These are phyloP conservation scores for Leishmania guyanensis DNA, from an alignment of 208 protist species.

Conservation along the genomic window DNA sequence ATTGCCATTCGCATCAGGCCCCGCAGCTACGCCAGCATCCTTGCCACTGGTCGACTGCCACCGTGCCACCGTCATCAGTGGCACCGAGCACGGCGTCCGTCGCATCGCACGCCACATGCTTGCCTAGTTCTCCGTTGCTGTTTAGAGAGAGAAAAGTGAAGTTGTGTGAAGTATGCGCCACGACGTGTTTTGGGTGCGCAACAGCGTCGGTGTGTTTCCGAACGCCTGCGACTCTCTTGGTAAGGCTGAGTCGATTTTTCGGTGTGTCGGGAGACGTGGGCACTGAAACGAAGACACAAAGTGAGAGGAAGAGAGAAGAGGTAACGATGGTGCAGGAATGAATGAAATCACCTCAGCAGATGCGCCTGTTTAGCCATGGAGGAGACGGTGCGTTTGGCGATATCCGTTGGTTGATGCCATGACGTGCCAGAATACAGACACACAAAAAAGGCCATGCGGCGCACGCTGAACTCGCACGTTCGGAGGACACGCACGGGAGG, in stretches of 20 bases:
- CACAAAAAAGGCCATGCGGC: not conserved
- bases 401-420: not conserved
- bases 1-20: not conserved
- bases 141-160: not conserved
- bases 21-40: not conserved
- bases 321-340: not conserved
- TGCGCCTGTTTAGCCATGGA: not conserved
- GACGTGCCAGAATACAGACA: not conserved
- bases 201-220: not conserved
- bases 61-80: slow-evolving; percentile 6
- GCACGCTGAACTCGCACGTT: not conserved
- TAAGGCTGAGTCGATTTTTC: not conserved
- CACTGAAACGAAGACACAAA: not conserved
- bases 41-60: slow-evolving; percentile 20
- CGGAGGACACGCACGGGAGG: not conserved
- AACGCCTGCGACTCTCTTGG: not conserved
- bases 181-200: not conserved
- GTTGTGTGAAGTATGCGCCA: not conserved
- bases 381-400: not conserved
- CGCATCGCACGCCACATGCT: slow-evolving; percentile 4
- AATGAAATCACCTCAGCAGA: not conserved
- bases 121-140: not conserved
- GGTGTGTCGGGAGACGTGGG: not conserved
- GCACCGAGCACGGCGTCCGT: not conserved
- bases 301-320: not conserved